Evolutionary conservation across 768 basidiomycete species (phyloP).

Genomic region (Mycena galopus): DNA sequence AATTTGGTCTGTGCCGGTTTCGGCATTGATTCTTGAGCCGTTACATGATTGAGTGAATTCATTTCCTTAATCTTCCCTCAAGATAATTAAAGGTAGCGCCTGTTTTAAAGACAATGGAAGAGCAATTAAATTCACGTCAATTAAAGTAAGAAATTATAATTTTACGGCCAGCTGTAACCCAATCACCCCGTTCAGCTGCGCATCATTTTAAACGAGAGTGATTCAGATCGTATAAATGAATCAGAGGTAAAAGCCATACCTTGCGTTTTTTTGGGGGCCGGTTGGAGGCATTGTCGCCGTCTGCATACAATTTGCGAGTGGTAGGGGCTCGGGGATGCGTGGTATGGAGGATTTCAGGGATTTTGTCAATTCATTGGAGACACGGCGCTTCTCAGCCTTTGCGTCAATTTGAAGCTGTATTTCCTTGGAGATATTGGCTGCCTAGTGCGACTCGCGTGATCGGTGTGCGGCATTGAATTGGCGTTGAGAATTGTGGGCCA

Average conservation of each 20-base stretch:
- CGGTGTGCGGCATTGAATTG: background rate
- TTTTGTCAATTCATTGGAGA: background rate
- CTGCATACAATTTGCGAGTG: too few relatives aligned
- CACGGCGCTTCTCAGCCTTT: slow-evolving; percentile 5
- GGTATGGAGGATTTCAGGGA: too few relatives aligned
- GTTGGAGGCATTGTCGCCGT: too few relatives aligned
- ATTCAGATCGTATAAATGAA: too few relatives aligned
- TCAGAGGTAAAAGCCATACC: too few relatives aligned
- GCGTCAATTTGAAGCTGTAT: background rate
- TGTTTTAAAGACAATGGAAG: background rate
- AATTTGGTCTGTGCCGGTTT: background rate
- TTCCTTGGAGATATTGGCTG: background rate
- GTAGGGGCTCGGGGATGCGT: too few relatives aligned
- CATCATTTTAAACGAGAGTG: too few relatives aligned
- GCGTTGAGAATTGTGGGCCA: slow-evolving; percentile 5
- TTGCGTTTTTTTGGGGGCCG: too few relatives aligned
- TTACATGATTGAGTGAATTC: background rate
- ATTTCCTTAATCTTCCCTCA: background rate
- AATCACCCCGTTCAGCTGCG: too few relatives aligned
- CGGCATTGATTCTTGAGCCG: background rate
- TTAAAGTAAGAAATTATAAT: too few relatives aligned
- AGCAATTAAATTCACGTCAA: too few relatives aligned
- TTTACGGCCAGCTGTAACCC: too few relatives aligned
- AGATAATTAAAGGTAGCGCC: background rate
- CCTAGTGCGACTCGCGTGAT: background rate